Conservation (phyloP, 805 yeast genomes). For the Schizosaccharomyces cryophilus region DNA sequence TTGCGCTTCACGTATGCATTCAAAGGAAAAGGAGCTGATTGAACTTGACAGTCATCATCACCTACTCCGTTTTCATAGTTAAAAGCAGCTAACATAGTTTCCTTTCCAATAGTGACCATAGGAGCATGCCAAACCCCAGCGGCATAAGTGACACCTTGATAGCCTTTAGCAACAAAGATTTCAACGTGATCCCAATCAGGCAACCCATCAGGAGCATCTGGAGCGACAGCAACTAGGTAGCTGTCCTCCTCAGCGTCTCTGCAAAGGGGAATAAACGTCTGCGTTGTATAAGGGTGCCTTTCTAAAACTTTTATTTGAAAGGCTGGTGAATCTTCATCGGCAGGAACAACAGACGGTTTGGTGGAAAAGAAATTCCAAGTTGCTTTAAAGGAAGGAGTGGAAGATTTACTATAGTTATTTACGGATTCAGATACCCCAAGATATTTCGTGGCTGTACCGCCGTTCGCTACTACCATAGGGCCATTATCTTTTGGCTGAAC, state of each 20-base stretch:
- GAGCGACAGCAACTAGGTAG: conserved; percentile 63
- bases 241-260: conserved; percentile 36
- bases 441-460: background rate
- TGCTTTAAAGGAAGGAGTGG: background rate
- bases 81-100: background rate
- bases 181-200: conserved; percentile 36
- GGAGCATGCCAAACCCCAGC: conserved; percentile 1
- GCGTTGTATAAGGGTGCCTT: conserved; percentile 73
- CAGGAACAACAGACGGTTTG: background rate
- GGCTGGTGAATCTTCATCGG: background rate
- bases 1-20: background rate
- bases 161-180: conserved; percentile 57
- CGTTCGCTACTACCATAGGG: background rate
- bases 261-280: conserved; percentile 53
- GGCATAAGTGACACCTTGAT: conserved; percentile 11
- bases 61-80: background rate
- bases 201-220: conserved; percentile 18
- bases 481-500: background rate
- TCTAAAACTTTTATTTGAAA: conserved; percentile 49
- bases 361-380: background rate
- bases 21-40: background rate
- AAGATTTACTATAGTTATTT: conserved; percentile 34
- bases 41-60: background rate
- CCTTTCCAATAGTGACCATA: background rate
- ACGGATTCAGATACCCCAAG: conserved; percentile 24